A percentile compares a stretch with the other conserved stretches of the same genome.
Conservation (phyloP, 2,329 filamentous ascomycete genomes). For the Claviceps arundinis region DNA sequence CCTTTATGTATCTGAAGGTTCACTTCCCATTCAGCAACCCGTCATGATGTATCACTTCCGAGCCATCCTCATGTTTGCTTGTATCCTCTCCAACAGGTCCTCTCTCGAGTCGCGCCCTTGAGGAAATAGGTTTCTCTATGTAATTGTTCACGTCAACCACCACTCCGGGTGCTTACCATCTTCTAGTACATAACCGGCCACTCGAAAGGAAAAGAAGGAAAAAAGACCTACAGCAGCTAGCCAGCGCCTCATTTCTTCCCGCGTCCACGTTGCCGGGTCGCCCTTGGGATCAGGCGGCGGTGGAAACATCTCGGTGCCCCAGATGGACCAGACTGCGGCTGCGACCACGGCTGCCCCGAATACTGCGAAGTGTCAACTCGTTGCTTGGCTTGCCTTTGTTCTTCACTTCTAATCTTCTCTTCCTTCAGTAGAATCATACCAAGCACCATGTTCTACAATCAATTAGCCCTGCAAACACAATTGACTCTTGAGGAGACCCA, state of each 20-base stretch:
- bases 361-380: conserved; percentile 28
- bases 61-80: conserved; percentile 32
- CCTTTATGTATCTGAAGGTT: background rate
- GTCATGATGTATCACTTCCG: conserved; percentile 9
- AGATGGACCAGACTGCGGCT: conserved; percentile 72
- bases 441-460: conserved; percentile 51
- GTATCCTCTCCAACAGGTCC: conserved; percentile 32
- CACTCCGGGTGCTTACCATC: too few species aligned
- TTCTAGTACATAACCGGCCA: too few species aligned
- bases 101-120: conserved; percentile 29
- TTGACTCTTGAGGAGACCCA: background rate
- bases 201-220: background rate
- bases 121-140: conserved; percentile 33
- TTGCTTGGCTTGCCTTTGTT: background rate
- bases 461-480: background rate
- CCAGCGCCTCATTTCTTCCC: conserved; percentile 70
- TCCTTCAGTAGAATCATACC: conserved; percentile 32
- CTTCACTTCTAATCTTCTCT: background rate
- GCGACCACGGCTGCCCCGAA: conserved; percentile 75
- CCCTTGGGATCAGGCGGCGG: conserved; percentile 62
- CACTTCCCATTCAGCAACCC: background rate
- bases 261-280: conserved; percentile 58
- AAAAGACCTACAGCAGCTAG: conserved; percentile 54
- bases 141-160: too few species aligned
- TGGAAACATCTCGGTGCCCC: conserved; percentile 77